These are phyloP conservation scores for Linderina pennispora DNA, from an alignment of 192 early-diverging fungal species.

Conservation along the genomic window DNA sequence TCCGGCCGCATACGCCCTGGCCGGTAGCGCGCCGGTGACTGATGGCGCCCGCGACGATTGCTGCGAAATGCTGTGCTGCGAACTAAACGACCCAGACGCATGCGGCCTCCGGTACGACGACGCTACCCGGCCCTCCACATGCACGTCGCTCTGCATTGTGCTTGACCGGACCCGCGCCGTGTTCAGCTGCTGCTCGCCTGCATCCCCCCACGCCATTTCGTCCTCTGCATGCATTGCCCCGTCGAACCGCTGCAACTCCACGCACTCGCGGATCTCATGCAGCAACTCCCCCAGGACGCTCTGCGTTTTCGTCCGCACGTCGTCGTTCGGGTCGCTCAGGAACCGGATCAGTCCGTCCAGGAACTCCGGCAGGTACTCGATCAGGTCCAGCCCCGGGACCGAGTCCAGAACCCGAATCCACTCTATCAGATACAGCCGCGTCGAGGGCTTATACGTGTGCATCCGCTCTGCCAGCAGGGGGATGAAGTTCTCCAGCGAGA, in stretches of 20 bases:
- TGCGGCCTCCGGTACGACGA: too few species aligned
- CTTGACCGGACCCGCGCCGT: constrained; percentile 17
- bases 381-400: constrained; percentile 90
- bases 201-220: neutral
- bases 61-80: neutral
- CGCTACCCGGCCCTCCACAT: constrained; percentile 29
- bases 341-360: constrained; percentile 88
- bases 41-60: constrained; percentile 19
- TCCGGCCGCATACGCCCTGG: too few species aligned
- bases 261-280: constrained; percentile 68
- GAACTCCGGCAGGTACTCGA: constrained; percentile 88
- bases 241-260: constrained; percentile 23
- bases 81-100: neutral
- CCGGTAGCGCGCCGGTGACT: too few species aligned
- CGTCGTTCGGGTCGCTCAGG: constrained; percentile 82
- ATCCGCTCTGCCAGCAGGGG: constrained; percentile 90
- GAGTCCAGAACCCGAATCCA: constrained; percentile 92
- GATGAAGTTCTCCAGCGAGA: constrained; percentile 91
- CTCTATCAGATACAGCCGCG: constrained; percentile 88
- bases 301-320: constrained; percentile 79
- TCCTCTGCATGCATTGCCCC: neutral
- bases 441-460: constrained; percentile 81
- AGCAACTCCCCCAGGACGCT: constrained; percentile 85
- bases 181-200: neutral
- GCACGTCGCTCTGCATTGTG: constrained; percentile 26